phyloP scores from a whole-genome alignment of 2,329 filamentous ascomycete genomes.

The Orbilia blumenaviensis region DNA sequence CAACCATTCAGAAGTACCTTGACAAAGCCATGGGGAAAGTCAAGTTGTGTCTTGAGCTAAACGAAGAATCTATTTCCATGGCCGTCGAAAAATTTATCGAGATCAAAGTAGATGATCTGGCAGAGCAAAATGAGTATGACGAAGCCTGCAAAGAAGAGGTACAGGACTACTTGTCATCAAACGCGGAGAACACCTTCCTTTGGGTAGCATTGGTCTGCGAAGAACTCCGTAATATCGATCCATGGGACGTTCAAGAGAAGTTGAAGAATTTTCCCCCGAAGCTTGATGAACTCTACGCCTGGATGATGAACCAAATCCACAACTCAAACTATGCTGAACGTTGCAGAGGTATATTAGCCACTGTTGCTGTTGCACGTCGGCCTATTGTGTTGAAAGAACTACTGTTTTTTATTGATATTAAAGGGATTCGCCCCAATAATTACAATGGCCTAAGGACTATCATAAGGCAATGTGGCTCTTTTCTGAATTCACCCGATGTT shows the following conservation, averaged over 20 bases:
- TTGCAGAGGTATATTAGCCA: constrained; percentile 60
- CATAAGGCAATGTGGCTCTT: constrained; percentile 61
- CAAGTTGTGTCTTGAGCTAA: constrained; percentile 61
- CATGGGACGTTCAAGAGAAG: constrained; percentile 47
- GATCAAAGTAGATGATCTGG: constrained; percentile 59
- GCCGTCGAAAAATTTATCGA: constrained; percentile 62
- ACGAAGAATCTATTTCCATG: constrained; percentile 58
- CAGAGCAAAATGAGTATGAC: constrained; percentile 57
- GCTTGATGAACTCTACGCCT: constrained; percentile 61
- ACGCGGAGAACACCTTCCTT: constrained; percentile 63
- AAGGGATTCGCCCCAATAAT: constrained; percentile 48
- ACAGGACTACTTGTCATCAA: constrained; percentile 57
- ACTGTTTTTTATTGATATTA: not conserved
- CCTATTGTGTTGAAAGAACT: not conserved
- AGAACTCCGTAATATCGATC: constrained; percentile 56
- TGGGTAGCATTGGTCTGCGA: constrained; percentile 63
- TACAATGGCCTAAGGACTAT: constrained; percentile 56
- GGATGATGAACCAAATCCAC: constrained; percentile 61
- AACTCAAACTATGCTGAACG: constrained; percentile 57
- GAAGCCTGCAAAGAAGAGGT: constrained; percentile 51
- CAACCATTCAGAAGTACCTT: constrained; percentile 60
- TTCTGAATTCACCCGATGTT: too few species aligned
- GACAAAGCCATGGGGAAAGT: constrained; percentile 52
- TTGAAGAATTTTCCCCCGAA: constrained; percentile 59
- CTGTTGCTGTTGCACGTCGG: constrained; percentile 11